Evolutionary conservation across 176 grass and related monocot genomes (phyloP).

Genomic region (Triticum turgidum): DNA sequence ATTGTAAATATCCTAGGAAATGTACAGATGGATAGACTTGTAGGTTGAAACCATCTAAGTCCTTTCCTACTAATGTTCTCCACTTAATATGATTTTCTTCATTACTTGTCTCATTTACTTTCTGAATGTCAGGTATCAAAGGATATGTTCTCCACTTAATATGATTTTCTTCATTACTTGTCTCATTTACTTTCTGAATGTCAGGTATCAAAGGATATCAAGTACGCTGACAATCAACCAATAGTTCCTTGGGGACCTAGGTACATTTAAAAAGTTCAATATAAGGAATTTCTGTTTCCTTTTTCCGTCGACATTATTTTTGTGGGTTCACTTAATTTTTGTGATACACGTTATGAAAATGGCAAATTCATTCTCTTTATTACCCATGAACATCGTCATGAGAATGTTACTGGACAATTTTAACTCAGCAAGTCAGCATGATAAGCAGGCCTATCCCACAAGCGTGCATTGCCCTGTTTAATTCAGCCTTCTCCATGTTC

Average conservation of each 20-base stretch:
- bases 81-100: constrained; percentile 7
- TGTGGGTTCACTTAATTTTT: not conserved
- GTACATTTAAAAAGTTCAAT: constrained; percentile 37
- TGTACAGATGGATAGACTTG: not conserved
- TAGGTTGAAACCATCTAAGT: not conserved
- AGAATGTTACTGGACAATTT: not conserved
- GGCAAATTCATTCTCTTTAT: not conserved
- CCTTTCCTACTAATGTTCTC: not conserved
- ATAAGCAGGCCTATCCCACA: not conserved
- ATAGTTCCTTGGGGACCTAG: constrained; percentile 90
- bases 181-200: not conserved
- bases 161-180: not conserved
- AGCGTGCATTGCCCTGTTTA: constrained; percentile 4
- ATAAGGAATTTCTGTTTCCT: constrained; percentile 10
- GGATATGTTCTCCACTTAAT: not conserved
- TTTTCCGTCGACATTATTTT: not conserved
- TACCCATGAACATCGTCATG: not conserved
- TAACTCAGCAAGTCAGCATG: not conserved
- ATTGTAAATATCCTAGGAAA: not conserved
- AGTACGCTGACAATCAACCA: constrained; percentile 90
- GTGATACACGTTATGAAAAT: constrained; percentile 12
- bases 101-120: not conserved
- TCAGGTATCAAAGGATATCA: constrained; percentile 84
- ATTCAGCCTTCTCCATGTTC: not conserved
- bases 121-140: constrained; percentile 41